phyloP scores from a whole-genome alignment of 352 stramenopile genomes.

The Phytophthora podocarpi region DNA sequence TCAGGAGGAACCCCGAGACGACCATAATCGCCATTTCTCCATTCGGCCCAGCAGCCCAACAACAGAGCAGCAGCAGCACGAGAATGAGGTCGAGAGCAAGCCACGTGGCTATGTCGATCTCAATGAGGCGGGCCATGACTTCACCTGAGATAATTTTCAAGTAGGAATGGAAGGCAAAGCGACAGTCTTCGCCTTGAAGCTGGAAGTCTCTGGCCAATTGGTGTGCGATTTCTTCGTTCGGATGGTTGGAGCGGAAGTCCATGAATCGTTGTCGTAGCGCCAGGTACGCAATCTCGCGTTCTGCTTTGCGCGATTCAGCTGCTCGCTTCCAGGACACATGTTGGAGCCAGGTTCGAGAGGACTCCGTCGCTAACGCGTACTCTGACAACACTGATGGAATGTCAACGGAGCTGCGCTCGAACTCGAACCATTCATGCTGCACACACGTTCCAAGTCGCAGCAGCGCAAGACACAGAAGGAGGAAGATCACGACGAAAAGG shows the following conservation, averaged over 20 bases:
- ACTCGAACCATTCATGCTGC: constrained; percentile 75
- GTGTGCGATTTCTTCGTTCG: constrained; percentile 42
- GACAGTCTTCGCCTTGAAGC: constrained; percentile 42
- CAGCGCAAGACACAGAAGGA: constrained; percentile 64
- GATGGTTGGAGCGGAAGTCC: constrained; percentile 75
- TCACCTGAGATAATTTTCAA: constrained; percentile 77
- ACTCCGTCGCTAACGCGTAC: constrained; percentile 60
- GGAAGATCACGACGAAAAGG: constrained; percentile 83
- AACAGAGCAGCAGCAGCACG: constrained; percentile 48
- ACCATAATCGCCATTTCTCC: constrained; percentile 56
- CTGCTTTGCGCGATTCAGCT: constrained; percentile 39
- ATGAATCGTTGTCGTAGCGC: constrained; percentile 66
- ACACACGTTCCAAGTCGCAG: constrained; percentile 63
- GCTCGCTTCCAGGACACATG: constrained; percentile 39
- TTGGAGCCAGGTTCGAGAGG: constrained; percentile 39
- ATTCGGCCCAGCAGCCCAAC: constrained; percentile 38
- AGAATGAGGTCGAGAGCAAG: constrained; percentile 61
- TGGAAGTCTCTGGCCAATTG: constrained; percentile 70
- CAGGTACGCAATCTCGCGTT: constrained; percentile 70
- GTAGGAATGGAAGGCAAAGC: constrained; percentile 82
- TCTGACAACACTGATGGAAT: constrained; percentile 64
- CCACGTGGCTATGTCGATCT: constrained; percentile 78
- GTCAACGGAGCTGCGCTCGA: constrained; percentile 60
- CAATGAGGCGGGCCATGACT: constrained; percentile 71
- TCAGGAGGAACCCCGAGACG: constrained; percentile 39